Evolutionary conservation across 2,329 filamentous ascomycete genomes (phyloP), one percentile per base, ranked within the genome.

Genomic region (Monilinia aucupariae): DNA sequence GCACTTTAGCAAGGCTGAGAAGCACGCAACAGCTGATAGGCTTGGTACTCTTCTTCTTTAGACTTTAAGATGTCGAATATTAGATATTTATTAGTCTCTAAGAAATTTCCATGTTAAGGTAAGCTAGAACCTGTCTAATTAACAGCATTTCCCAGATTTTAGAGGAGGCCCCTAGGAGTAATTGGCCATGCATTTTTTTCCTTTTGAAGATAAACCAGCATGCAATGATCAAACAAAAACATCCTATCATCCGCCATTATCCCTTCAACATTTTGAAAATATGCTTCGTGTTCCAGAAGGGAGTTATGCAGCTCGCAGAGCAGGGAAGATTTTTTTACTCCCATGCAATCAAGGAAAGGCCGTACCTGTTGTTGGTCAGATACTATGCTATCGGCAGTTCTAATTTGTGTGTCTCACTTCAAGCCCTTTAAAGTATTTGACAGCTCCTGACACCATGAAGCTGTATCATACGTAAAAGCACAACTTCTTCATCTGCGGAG

Each of bases 231-330:
- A 22, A 12, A 20, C 10, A 17, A 1, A 22, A 34, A 9, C 0
- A 47, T 12, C 13, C 15, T 15, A 7, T 45, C 1, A 12, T 22
- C 4, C 8, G 2, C 27, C 13, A 22, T 17, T 20, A 12, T 4
- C 17, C 17, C 3, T 47, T 0, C 15, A 7, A 0, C 8, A 15
- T 2, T 20, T 7, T 0, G 4, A 3, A 12, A 0, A 15, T 32
- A 2, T 0, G 3, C 20, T 41, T 6, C 9, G 1, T n/a, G 10
- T 43, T 55, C 10, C 4, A 3, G 2, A 30, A 55, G 17, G 13
- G 17, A 43, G 9, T 30, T 30, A 30, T 8, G n/a, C 9, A 17
- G 3, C 30, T 2, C 17, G 25, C 9, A 13, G 10, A 32, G 25
- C 6, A 43, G 30, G 6, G 3, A 30, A 30, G 17, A 30, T 10